Evolutionary conservation across 139 green algal genomes (phyloP).

Genomic region (Monoraphidium neglectum): DNA sequence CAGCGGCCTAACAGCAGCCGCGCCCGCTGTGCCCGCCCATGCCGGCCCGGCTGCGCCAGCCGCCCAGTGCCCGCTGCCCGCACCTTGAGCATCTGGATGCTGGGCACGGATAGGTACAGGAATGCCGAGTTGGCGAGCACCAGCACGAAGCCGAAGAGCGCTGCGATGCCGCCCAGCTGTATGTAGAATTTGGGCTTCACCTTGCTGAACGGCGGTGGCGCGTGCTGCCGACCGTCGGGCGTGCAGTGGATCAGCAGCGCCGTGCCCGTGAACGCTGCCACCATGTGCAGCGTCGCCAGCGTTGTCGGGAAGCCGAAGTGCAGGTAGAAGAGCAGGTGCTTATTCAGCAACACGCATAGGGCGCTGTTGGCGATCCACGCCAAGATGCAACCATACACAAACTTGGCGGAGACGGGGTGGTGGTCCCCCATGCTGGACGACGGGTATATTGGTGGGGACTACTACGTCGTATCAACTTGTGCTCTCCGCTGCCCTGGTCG

Average conservation of each 20-base stretch:
- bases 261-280: neutral
- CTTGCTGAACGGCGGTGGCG: neutral
- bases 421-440: too few relatives aligned
- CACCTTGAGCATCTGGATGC: slow-evolving; percentile 58
- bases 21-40: too few relatives aligned
- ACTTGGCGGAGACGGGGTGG: too few relatives aligned
- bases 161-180: slow-evolving; percentile 21
- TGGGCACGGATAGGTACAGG: slow-evolving; percentile 43
- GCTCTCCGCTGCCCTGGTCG: too few relatives aligned
- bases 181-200: neutral
- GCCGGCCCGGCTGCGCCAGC: too few relatives aligned
- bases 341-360: slow-evolving; percentile 14
- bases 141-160: slow-evolving; percentile 35
- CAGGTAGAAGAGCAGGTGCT: slow-evolving; percentile 3
- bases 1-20: too few relatives aligned
- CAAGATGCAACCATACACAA: too few relatives aligned
- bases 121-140: slow-evolving; percentile 47
- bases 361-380: neutral
- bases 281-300: slow-evolving; percentile 21
- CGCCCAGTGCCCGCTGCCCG: neutral
- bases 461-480: too few relatives aligned
- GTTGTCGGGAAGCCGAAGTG: neutral
- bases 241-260: neutral
- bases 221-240: slow-evolving; percentile 1
- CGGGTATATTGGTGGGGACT: too few relatives aligned